phyloP scores from a whole-genome alignment of 139 green algal genomes.

The Pseudopediastrum boryanum region DNA sequence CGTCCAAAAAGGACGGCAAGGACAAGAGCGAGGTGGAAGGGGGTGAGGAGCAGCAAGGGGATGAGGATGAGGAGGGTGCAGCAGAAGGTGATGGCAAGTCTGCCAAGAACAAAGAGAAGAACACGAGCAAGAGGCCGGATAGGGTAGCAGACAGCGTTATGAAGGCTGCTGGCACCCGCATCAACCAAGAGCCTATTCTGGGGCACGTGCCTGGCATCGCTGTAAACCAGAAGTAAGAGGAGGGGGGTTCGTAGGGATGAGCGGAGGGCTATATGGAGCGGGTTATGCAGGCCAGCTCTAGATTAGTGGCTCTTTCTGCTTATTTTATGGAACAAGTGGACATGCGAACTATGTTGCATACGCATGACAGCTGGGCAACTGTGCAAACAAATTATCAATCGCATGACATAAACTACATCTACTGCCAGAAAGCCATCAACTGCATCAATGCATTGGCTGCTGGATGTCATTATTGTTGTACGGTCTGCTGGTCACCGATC shows the following conservation, averaged over 20 bases:
- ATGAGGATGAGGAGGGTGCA: background rate
- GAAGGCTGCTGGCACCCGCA: background rate
- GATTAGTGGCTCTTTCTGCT: background rate
- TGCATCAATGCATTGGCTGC: no score
- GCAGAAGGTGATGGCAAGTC: background rate
- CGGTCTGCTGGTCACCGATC: no score
- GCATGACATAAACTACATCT: no score
- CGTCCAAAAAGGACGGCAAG: background rate
- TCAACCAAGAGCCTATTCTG: conserved; percentile 33
- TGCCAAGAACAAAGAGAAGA: conserved; percentile 1
- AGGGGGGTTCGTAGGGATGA: background rate
- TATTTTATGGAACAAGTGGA: background rate
- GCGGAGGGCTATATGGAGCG: no score
- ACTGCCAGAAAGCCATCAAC: no score
- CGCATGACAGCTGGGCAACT: no score
- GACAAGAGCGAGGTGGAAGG: background rate
- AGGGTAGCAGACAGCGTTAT: conserved; percentile 42
- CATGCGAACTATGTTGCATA: background rate
- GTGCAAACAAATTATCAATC: no score
- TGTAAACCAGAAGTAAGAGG: conserved; percentile 26
- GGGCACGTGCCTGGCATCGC: conserved; percentile 39
- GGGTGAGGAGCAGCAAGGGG: background rate
- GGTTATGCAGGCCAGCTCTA: background rate
- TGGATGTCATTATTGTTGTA: no score
- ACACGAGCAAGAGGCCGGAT: conserved; percentile 10